Evolutionary conservation across 257 asterid species (phyloP), one percentile per base, ranked within the genome.

Genomic region (Solanum lycopersicoides): DNA sequence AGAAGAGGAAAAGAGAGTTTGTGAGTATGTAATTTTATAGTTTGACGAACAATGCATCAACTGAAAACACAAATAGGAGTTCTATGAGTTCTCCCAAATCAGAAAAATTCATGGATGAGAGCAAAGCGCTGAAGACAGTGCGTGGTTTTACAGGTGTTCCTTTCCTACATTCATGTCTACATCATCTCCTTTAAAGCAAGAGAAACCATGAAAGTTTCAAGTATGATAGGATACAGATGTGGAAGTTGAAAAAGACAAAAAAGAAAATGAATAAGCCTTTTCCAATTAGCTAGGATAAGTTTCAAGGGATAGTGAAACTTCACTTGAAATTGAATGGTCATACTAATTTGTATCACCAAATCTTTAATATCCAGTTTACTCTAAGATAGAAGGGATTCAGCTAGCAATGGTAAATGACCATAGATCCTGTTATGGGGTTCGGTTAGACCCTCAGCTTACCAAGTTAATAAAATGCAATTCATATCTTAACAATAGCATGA

Each of bases 1-100:
- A 86, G 82, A 93, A 74, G 42, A 84, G 87, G 83, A 89, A 82
- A 82, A 91, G 83, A 71, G 86, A 44, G 12, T 82, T 65, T 65
- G 8, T 15, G 41, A 75, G 68, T 10, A 66, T 83, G 79, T 85
- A 82, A 83, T 21, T 86, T 73, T 60, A 14, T 15, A 9, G 83
- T 30, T 32, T 14, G 28, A 86, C 4, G n/a, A 72, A 50, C 60
- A 82, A 50, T 3, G 30, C 59, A 86, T 73, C 83, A 50, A 35
- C 83, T 21, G 83, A 68, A 86, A 86, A 86, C 50, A 86, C 74
- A 47, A 50, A 86, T 34, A 32, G 1, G 21, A 28, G 79, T 71
- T 71, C 47, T 73, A 73, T 21, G 32, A 37, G 9, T 75, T 74
- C 50, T 37, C 45, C 47, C 30, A 7, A 75, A 75, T 75, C 82